Base-by-base conservation (phyloP, 179 eudicot genomes). In the Sideroxylon spinosum region DNA sequence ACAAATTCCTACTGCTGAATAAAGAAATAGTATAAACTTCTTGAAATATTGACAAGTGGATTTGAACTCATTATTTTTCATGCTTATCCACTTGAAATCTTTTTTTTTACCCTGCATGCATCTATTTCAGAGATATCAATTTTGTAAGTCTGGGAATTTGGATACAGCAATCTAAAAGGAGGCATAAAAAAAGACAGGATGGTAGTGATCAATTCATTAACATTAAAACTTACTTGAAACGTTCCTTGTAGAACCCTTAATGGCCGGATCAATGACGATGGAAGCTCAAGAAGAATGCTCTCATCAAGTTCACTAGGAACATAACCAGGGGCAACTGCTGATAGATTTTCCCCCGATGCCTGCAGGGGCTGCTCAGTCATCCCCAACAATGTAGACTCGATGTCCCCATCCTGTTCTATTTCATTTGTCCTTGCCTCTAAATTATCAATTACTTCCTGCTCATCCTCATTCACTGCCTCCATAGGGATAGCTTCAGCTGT, bases 281-380 rank as follows among this genome's bases (percentile, higher is more conserved):
- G 93, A 80, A 96, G 89, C 86, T 96, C 99, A 87, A 94, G 90
- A 81, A 94, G 81, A 79, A 96, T 92, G 86, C 95, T 90, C 84
- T 96, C 99, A 87, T 91, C 92, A 56, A 84, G 88, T 83, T 92
- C 98, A 76, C 93, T 89, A 50, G 92, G 97, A 79, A 96, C 95
- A 89, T 96, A 94, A 48, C 98, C 97, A 78, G 97, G 93, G 64
- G 97, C 89, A 82, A 89, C 85, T 20, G 84, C 90, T n/a, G 91
- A 83, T 75, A 88, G 77, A 80, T 86, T 88, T 68, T 90, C 86
- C 75, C 81, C 81, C 75, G 88, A 78, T 68, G 67, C 81, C 82
- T 79, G 88, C 66, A 79, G 71, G 14, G 88, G 85, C 74, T 84
- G 85, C 86, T 90, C 93, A 69, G 81, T 83, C 73, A 80, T 86